These are phyloP conservation scores for Pichia gijzeniarum DNA, from an alignment of 805 yeast species.

Conservation along the genomic window DNA sequence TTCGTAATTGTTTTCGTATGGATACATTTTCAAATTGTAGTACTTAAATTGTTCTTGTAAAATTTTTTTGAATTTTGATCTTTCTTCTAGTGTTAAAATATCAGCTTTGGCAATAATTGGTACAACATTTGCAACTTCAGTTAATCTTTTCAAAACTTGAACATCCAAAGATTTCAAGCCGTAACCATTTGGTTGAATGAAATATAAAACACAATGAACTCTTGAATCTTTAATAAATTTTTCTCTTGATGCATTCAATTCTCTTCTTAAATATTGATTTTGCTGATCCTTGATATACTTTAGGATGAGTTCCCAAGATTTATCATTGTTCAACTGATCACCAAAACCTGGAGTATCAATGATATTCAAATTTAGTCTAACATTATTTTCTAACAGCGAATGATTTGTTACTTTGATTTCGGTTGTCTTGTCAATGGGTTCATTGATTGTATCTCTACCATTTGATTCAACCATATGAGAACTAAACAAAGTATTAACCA, in stretches of 20 bases:
- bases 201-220: constrained; percentile 89
- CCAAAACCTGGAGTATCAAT: constrained; percentile 99
- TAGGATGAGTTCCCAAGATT: constrained; percentile 94
- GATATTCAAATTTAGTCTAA: constrained; percentile 75
- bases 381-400: constrained; percentile 76
- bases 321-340: constrained; percentile 90
- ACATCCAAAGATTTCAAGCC: constrained; percentile 83
- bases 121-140: constrained; percentile 88
- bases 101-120: constrained; percentile 96
- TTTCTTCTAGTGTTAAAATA: constrained; percentile 79
- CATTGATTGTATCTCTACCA: constrained; percentile 63
- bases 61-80: constrained; percentile 67
- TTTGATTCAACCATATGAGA: constrained; percentile 67
- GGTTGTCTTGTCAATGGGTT: constrained; percentile 78
- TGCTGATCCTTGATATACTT: constrained; percentile 95
- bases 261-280: constrained; percentile 83
- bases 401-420: constrained; percentile 73
- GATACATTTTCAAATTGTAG: constrained; percentile 75
- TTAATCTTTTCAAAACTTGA: constrained; percentile 71
- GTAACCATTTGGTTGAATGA: constrained; percentile 81
- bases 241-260: constrained; percentile 91
- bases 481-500: constrained; percentile 85
- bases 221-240: constrained; percentile 76
- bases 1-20: constrained; percentile 48
- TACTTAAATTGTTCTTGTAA: constrained; percentile 71